Percentiles rank a stretch among this genome's conserved stretches.
Evolutionary conservation across 2,329 filamentous ascomycete genomes (phyloP).

Genomic region (Fusarium poae): DNA sequence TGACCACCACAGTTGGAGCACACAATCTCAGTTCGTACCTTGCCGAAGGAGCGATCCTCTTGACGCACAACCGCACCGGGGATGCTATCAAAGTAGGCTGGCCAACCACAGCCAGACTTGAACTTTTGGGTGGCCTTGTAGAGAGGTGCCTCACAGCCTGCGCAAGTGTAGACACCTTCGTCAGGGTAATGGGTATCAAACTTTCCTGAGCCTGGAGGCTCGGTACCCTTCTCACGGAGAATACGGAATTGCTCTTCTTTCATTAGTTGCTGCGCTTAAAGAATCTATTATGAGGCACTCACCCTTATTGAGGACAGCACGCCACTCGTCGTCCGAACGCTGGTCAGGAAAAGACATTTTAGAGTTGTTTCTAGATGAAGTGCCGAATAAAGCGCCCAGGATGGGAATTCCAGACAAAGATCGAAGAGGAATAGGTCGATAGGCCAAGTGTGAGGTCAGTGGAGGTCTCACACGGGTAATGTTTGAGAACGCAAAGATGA

Average conservation of each 20-base stretch:
- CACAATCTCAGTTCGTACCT: slow-evolving; percentile 91
- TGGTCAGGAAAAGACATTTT: slow-evolving; percentile 84
- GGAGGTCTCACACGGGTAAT: slow-evolving; percentile 56
- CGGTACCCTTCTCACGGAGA: slow-evolving; percentile 92
- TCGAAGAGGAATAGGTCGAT: slow-evolving; percentile 50
- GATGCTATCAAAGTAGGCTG: slow-evolving; percentile 95
- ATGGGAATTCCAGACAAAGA: slow-evolving; percentile 87
- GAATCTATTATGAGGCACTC: slow-evolving; percentile 33
- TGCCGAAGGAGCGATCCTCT: slow-evolving; percentile 81
- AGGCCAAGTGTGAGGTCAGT: slow-evolving; percentile 42
- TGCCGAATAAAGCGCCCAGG: slow-evolving; percentile 79
- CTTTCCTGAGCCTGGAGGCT: slow-evolving; percentile 81
- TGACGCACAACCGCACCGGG: slow-evolving; percentile 90
- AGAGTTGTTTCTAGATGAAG: slow-evolving; percentile 65
- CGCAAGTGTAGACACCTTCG: slow-evolving; percentile 86
- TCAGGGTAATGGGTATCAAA: slow-evolving; percentile 88
- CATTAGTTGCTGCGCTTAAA: slow-evolving; percentile 15
- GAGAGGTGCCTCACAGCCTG: slow-evolving; percentile 85
- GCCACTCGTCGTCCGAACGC: slow-evolving; percentile 88
- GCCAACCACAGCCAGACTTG: slow-evolving; percentile 96
- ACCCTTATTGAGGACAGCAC: slow-evolving; percentile 78
- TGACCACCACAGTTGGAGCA: slow-evolving; percentile 96
- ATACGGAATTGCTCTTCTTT: slow-evolving; percentile 92
- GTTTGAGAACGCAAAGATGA: slow-evolving; percentile 63
- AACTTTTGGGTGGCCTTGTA: slow-evolving; percentile 97